Base-by-base conservation (phyloP, 208 protist genomes). In the Sergeia podlipaevii region DNA sequence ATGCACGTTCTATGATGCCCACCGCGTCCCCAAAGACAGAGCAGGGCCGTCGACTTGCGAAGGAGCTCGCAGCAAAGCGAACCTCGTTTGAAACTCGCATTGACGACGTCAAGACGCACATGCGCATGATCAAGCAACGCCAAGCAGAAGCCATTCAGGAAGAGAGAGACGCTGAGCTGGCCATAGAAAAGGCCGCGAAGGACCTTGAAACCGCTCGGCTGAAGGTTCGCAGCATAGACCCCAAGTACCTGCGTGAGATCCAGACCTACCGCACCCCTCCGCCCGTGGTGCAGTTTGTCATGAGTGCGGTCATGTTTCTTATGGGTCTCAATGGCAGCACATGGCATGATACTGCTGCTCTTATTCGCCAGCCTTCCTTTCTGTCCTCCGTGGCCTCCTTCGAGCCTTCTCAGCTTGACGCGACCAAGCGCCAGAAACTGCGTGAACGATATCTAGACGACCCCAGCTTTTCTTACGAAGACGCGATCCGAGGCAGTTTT, bases 231-330 rank as follows among this genome's bases (percentile, higher is more conserved):
- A 28, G 64, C 21, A 74, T 90, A 34, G 72, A 90, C 39, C 39
- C 42, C 2, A 50, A 60, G 2, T 43, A 80, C 36, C 55, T 84
- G 34, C 52, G 58, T 5, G 82, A 90, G 62, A 72, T 90, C 8
- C 69, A 80, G 33, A 73, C 70, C 29, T 90, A 90, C 43, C 77
- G 82, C 20, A 71, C 70, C 5, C 82, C 82, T n/a, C 77, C 82
- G 10, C 54, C 52, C 4, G 73, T 76, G 17, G 82, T 90, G 44
- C 74, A 79, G 65, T 61, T 62, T n/a, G 82, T 90, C 4, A 82
- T 90, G 64, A 58, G 58, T 11, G 77, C 65, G 17, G 82, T 85
- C 10, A 64, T 90, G 62, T 49, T 70, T 37, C 49, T 85, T 15
- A 34, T 90, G 1, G 77, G 81, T 8, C 15, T 8, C 24, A 6